Conservation (phyloP, 1,139 yeast genomes). For the Candida mesenterica region DNA sequence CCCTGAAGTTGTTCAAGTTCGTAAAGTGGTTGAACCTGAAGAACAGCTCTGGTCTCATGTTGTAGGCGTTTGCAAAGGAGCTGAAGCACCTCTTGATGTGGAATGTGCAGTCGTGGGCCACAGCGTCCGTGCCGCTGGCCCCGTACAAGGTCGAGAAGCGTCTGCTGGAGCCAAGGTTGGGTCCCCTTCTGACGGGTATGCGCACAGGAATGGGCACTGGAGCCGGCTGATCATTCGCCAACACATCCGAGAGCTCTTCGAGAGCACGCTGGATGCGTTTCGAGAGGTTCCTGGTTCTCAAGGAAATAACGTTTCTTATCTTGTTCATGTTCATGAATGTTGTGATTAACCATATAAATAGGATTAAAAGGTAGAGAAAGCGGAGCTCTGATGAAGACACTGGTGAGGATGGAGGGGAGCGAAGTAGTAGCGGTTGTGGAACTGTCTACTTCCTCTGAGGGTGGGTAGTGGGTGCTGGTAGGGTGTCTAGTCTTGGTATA, state of each 20-base stretch:
- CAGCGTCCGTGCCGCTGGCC: conserved; percentile 2
- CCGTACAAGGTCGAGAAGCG: conserved; percentile 1
- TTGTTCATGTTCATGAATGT: conserved; percentile 9
- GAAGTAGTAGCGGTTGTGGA: conserved; percentile 5
- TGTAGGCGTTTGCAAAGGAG: conserved; percentile 8
- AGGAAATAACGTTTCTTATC: conserved; percentile 17
- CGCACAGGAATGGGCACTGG: conserved; percentile 29
- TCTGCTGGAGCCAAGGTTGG: background rate
- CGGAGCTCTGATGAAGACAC: conserved; percentile 5
- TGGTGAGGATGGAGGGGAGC: conserved; percentile 1
- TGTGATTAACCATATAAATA: conserved; percentile 8
- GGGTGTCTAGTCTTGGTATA: too few relatives aligned
- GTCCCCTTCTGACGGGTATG: conserved; percentile 18
- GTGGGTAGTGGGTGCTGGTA: too few relatives aligned
- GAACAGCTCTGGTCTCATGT: conserved; percentile 6
- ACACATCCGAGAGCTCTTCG: conserved; percentile 29
- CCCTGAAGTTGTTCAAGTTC: conserved; percentile 9
- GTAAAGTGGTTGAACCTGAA: conserved; percentile 12
- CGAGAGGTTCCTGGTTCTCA: conserved; percentile 27
- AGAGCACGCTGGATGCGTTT: conserved; percentile 29
- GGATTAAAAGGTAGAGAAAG: conserved; percentile 7
- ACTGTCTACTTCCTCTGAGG: background rate
- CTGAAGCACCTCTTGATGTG: conserved; percentile 10
- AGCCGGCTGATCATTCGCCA: conserved; percentile 17
- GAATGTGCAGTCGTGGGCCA: background rate